Base-by-base conservation (phyloP, 768 basidiomycete species). In the Amanita rubescens region DNA sequence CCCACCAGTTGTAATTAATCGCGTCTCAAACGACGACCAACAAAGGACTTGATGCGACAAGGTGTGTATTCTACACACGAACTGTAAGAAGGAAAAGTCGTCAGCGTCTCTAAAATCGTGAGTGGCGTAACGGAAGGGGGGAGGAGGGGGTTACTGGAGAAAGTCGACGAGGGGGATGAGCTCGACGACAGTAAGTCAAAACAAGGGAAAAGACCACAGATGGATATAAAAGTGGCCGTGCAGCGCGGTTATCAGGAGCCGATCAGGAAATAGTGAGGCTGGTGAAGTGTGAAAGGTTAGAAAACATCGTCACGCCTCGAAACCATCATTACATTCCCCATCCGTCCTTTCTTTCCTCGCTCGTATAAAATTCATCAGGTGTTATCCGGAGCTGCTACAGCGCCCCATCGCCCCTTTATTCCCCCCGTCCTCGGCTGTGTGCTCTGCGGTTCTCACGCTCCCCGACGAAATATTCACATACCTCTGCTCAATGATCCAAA, bases 61-160 rank as follows among this genome's bases (percentile, higher is more conserved):
- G 3, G 41, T 30, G 52, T 35, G 52, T 37, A 22, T 12, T 35
- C n/a, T 41, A 41, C 20, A 51, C 49, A 52, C 51, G 32, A 7
- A 14, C 52, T 53, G 43, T 41, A 25, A 30, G 19, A n/a, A 59
- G 58, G 59, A 61, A 64, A 63, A 64, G 70, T 72, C 67, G 73
- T 75, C 66, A 76, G 73, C 73, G 72, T 53, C 19, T 73, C 57
- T 63, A 58, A 53, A 62, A 70, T 75, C 76, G 76, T 74, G 67
- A 75, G 57, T 60, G 58, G 44, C 61, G 60, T 64, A 58, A 55
- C 48, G 56, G 58, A 49, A 55, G 57, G 60, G 62, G 55, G 58
- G 59, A 49, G 60, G 59, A 60, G 57, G 56, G 57, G 62, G 27
- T 8, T 30, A 30, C 27, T 58, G 64, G 55, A 51, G 58, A 51